A percentile compares a stretch with the other conserved stretches of the same genome.
Evolutionary conservation across 2,329 filamentous ascomycete genomes (phyloP).

Genomic region (Trichoderma asperellum): DNA sequence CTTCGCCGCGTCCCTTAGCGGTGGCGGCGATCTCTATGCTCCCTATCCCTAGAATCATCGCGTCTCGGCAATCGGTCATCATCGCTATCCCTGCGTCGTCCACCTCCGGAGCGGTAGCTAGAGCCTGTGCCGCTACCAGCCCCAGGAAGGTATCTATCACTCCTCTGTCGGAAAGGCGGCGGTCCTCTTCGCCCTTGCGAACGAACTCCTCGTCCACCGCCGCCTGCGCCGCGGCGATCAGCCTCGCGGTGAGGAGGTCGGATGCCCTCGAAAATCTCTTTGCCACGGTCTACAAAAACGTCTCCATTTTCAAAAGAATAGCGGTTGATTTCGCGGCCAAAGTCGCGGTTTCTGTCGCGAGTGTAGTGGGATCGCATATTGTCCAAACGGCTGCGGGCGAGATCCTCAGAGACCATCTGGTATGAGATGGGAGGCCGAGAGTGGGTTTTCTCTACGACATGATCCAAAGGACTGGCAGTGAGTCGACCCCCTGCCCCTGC

Average conservation of each 20-base stretch:
- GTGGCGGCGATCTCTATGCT: constrained; percentile 29
- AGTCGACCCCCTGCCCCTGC: constrained; percentile 38
- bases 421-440: constrained; percentile 50
- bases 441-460: constrained; percentile 44
- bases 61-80: constrained; percentile 30
- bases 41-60: constrained; percentile 21
- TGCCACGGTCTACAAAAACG: constrained; percentile 70
- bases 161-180: constrained; percentile 35
- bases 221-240: constrained; percentile 44
- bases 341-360: constrained; percentile 45
- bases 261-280: constrained; percentile 69
- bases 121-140: constrained; percentile 34
- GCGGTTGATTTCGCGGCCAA: constrained; percentile 61
- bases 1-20: background rate
- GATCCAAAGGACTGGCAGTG: constrained; percentile 32
- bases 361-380: constrained; percentile 55
- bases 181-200: constrained; percentile 38
- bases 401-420: constrained; percentile 64
- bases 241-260: constrained; percentile 58
- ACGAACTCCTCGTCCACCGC: constrained; percentile 38
- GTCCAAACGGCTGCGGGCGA: constrained; percentile 68
- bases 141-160: constrained; percentile 43
- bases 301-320: constrained; percentile 74
- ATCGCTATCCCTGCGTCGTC: constrained; percentile 26
- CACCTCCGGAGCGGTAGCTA: constrained; percentile 30